Evolutionary conservation across 805 yeast genomes (phyloP).

Genomic region (Millerozyma acaciae): DNA sequence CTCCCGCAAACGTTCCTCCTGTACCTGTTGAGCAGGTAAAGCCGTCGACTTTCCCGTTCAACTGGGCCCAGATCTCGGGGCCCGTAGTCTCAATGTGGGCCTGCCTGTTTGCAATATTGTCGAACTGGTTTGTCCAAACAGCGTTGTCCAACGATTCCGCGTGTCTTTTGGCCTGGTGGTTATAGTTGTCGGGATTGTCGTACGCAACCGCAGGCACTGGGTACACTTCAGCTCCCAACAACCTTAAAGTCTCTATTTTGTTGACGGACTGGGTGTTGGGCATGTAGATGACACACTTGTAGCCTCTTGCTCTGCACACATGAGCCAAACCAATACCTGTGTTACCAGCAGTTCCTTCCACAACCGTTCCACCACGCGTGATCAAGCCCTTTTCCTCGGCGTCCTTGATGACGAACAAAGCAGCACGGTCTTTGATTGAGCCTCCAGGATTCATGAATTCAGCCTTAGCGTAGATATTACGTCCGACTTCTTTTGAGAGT

Average conservation of each 20-base stretch:
- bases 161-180: constrained; percentile 81
- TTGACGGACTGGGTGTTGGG: constrained; percentile 84
- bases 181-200: constrained; percentile 79
- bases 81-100: constrained; percentile 90
- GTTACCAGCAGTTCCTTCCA: constrained; percentile 94
- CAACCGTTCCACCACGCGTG: constrained; percentile 77
- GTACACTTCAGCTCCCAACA: constrained; percentile 80
- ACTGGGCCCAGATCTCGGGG: constrained; percentile 89
- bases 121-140: constrained; percentile 92
- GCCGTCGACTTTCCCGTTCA: constrained; percentile 73
- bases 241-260: constrained; percentile 68
- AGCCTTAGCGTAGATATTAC: constrained; percentile 74
- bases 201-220: constrained; percentile 88
- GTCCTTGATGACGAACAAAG: constrained; percentile 67
- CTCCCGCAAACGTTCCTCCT: constrained; percentile 90
- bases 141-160: constrained; percentile 76
- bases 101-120: constrained; percentile 80
- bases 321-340: constrained; percentile 92
- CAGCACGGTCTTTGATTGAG: constrained; percentile 88
- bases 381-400: constrained; percentile 69
- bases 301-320: constrained; percentile 77
- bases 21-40: constrained; percentile 92
- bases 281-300: constrained; percentile 83
- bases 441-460: constrained; percentile 95
- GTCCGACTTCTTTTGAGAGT: constrained; percentile 24